phyloP scores from a whole-genome alignment of 1,139 yeast genomes.

The Saccharomyces hybrid region DNA sequence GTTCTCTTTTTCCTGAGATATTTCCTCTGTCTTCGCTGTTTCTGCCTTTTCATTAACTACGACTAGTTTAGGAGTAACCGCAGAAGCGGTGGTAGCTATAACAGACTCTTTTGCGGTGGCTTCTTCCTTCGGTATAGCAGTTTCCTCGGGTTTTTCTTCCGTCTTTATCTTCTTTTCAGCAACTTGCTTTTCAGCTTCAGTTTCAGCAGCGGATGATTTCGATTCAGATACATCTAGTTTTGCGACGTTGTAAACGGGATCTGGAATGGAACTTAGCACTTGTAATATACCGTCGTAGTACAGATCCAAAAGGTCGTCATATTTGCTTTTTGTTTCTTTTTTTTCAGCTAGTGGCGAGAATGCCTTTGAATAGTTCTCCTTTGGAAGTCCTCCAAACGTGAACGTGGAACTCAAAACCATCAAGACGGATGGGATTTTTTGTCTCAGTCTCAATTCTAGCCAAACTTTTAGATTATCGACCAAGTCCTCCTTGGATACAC shows the following conservation, averaged over 20 bases:
- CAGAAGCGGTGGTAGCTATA: slow-evolving; percentile 38
- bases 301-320: slow-evolving; percentile 46
- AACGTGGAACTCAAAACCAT: slow-evolving; percentile 81
- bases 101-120: slow-evolving; percentile 35
- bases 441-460: slow-evolving; percentile 83
- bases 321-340: slow-evolving; percentile 25
- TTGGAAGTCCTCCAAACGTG: slow-evolving; percentile 62
- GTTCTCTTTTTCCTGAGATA: background rate
- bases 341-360: slow-evolving; percentile 6
- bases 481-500: slow-evolving; percentile 77
- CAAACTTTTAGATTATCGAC: slow-evolving; percentile 79
- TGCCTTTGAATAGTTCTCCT: background rate
- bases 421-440: slow-evolving; percentile 85
- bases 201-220: slow-evolving; percentile 13
- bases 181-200: slow-evolving; percentile 4
- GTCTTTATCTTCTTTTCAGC: slow-evolving; percentile 3
- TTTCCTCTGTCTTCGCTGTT: background rate
- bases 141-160: slow-evolving; percentile 7
- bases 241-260: slow-evolving; percentile 92
- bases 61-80: slow-evolving; percentile 36
- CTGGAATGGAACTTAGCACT: slow-evolving; percentile 85
- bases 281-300: slow-evolving; percentile 83
- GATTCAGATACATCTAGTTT: slow-evolving; percentile 71
- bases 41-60: background rate
- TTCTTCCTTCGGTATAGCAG: slow-evolving; percentile 36